Conservation (phyloP, 139 green algal genomes). For the Dunaliella sp. region DNA sequence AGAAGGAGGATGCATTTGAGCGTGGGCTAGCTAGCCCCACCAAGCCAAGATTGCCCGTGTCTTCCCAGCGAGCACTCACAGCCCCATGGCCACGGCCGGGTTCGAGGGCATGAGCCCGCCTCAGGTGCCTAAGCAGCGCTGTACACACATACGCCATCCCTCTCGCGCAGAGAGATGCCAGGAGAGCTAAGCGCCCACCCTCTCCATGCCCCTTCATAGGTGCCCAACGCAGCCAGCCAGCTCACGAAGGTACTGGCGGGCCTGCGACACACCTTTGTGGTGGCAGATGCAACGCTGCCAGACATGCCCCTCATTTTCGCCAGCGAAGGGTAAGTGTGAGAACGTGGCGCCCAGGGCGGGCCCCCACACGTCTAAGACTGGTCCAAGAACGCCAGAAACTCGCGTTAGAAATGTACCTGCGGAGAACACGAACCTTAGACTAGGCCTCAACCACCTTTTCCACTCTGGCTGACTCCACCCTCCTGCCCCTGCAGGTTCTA, state of each 20-base stretch:
- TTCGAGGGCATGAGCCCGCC: background rate
- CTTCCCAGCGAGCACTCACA: background rate
- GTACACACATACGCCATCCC: background rate
- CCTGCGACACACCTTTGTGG: conserved; percentile 90
- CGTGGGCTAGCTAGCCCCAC: background rate
- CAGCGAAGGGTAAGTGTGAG: conserved; percentile 69
- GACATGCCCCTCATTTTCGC: conserved; percentile 95
- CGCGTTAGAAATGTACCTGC: no score
- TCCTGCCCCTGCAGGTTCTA: conserved; percentile 76
- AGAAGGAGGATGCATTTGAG: background rate
- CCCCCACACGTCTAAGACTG: no score
- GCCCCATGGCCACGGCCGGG: background rate
- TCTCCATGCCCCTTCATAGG: background rate
- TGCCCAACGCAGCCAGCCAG: conserved; percentile 9
- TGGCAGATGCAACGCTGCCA: conserved; percentile 89
- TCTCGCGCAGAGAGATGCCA: no score
- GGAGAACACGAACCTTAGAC: no score
- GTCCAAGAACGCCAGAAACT: no score
- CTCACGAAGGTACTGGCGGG: conserved; percentile 80
- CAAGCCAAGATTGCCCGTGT: background rate
- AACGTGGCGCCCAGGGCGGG: no score
- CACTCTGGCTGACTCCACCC: background rate
- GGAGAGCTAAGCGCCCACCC: background rate
- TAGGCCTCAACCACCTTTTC: background rate
- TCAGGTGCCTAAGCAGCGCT: background rate